A percentile compares a stretch with the other conserved stretches of the same genome.
Conservation (phyloP, 192 early-diverging fungal species). For the Coemansia sp. region DNA sequence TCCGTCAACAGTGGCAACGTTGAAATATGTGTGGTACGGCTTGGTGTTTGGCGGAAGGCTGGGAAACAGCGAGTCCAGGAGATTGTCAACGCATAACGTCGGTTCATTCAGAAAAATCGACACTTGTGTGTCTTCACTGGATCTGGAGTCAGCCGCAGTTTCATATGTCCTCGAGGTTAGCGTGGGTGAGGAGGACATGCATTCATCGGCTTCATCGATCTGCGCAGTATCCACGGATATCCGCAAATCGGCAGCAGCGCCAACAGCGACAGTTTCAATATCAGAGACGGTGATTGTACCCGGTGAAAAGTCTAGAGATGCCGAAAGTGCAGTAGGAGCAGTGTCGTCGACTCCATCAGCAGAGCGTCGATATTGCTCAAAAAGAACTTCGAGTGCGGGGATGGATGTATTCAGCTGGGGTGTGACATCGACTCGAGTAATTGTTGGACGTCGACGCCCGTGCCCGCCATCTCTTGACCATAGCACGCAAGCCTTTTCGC, state of each 20-base stretch:
- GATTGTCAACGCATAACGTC: constrained; percentile 9
- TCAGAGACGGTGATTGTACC: background rate
- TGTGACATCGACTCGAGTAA: constrained; percentile 23
- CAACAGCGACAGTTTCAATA: background rate
- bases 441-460: background rate
- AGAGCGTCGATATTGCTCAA: constrained; percentile 12
- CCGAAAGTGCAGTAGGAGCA: background rate
- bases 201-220: background rate
- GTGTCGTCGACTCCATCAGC: background rate
- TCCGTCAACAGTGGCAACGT: constrained; percentile 35
- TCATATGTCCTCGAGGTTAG: background rate
- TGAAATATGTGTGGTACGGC: constrained; percentile 27
- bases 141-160: background rate
- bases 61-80: constrained; percentile 28
- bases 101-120: background rate
- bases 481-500: background rate
- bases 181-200: constrained; percentile 1
- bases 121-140: background rate
- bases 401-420: constrained; percentile 21
- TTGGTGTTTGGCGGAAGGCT: constrained; percentile 9
- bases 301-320: constrained; percentile 2
- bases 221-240: background rate
- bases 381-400: constrained; percentile 25
- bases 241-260: background rate
- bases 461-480: background rate